Base-by-base conservation (phyloP, 2,329 filamentous ascomycete genomes). In the Reticulascus tulasneorum region DNA sequence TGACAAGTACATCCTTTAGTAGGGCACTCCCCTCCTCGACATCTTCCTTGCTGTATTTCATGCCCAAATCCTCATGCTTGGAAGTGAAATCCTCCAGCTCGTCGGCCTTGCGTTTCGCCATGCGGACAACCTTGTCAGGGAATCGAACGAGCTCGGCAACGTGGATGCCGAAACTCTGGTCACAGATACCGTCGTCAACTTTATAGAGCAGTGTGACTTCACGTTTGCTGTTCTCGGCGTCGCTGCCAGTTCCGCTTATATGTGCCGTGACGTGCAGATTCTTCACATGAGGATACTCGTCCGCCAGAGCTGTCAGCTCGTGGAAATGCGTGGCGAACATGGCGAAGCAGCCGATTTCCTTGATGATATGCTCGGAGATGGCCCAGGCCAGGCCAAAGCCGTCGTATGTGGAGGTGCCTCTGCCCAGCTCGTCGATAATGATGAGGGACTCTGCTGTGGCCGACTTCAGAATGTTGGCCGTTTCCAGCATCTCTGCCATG, bases 401-500 rank as follows among this genome's bases (percentile, higher is more conserved):
- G 58, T 98, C 94, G 59, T 98, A 98, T 0, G 94, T 98, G 44
- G 89, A 96, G 1, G 93, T 98, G 38, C 93, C 93, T 42, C 93
- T 87, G 32, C 93, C 93, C 3, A 98, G 79, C 60, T 98, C 93
- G 60, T 98, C 94, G 50, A 98, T 96, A 61, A 98, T 97, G 64
- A 98, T 97, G 35, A 98, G 76, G 5, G 88, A 95, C 58, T 98
- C 93, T 21, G 84, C 80, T 0, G 93, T 98, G 3, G 93, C 93
- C 0, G 88, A 94, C 66, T 97, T 97, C 55, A 98, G 81, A 47
- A 98, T 98, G 58, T 97, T 97, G 48, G 93, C 89, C 2, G 93
- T 98, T 60, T 98, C 93, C 16, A 98, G 77, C 93, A 98, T 98
- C 66, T 98, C 93, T 2, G 93, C 93, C 94, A 98, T 98, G 62